Evolutionary conservation across 495 filamentous ascomycete genomes (phyloP), one percentile per base, ranked within the genome.

Genomic region (Trichoderma gamsii): DNA sequence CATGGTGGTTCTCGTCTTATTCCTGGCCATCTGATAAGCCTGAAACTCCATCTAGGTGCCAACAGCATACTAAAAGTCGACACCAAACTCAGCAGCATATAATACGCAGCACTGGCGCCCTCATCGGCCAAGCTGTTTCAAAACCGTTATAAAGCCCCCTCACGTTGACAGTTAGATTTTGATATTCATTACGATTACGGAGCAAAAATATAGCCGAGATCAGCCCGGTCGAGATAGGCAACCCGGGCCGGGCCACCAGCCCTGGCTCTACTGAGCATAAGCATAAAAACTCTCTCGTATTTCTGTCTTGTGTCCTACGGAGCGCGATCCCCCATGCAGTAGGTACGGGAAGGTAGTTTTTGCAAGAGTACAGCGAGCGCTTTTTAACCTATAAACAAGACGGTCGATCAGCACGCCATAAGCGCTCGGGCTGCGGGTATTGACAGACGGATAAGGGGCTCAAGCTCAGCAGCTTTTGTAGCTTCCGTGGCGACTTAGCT

Each of bases 101-200:
- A 4, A 11, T 18, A 38, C 8, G 35, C 4, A 38, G 4, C 5
- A 38, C 5, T 3, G 7, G 35, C 35, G 35, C 35, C 35, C 5
- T 38, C 35, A 38, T 7, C 35, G 35, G 35, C 3, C 35, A 38
- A 46, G 51, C n/a, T n/a, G 56, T 61, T 61, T 61, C 56, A 61
- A n/a, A 61, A 12, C 23, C 56, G 56, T 61, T 32, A 13, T 23
- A 32, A 32, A 32, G 27, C n/a, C 23, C 56, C 23, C 56, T 32
- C 23, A 9, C 3, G 56, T 32, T 61, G 56, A 5, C 12, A 9
- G 25, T 61, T 61, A 21, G 56, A 61, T 61, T 61, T 61, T 25
- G 56, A 61, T 61, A 61, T 61, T 61, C 56, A 61, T 61, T 61
- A 32, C 56, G 2, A 61, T 9, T 61, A 61, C 23, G 56, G 56